Percentiles rank a stretch among this genome's conserved stretches.
These are phyloP conservation scores for Saxispiralis lemnorum DNA, from an alignment of 495 filamentous ascomycete species.

Conservation along the genomic window DNA sequence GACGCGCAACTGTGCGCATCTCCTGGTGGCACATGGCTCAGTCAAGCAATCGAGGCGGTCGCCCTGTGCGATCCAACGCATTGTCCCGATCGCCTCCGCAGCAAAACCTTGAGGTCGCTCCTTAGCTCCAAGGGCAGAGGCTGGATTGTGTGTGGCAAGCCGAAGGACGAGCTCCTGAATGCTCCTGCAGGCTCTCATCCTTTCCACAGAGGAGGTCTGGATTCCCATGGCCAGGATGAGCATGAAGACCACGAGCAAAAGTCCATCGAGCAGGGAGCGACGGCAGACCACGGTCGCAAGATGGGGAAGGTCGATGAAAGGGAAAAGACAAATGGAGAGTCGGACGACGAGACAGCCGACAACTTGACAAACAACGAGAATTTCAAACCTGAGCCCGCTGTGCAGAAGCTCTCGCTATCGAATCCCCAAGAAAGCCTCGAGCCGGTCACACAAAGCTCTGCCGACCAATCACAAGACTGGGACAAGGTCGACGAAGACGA, in stretches of 20 bases:
- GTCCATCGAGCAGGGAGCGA: neutral
- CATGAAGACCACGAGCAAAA: neutral
- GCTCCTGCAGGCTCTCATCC: neutral
- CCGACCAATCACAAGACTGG: neutral
- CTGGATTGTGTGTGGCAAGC: slow-evolving; percentile 4
- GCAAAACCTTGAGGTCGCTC: neutral
- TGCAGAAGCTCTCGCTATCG: neutral
- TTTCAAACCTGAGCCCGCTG: neutral
- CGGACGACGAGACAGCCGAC: neutral
- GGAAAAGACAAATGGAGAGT: neutral
- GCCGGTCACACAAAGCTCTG: neutral
- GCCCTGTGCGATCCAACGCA: slow-evolving; percentile 11
- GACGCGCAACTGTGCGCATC: neutral
- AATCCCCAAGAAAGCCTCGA: neutral
- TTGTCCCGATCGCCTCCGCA: neutral
- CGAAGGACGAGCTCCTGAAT: neutral
- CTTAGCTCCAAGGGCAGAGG: neutral
- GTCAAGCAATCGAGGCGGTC: neutral
- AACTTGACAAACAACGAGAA: neutral
- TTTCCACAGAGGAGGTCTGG: neutral
- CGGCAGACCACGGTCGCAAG: neutral
- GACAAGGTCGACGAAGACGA: neutral
- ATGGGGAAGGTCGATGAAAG: neutral
- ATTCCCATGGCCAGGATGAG: neutral
- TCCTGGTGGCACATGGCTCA: neutral